phyloP scores from a whole-genome alignment of 176 grass and related monocot genomes.

The Poa pratensis region DNA sequence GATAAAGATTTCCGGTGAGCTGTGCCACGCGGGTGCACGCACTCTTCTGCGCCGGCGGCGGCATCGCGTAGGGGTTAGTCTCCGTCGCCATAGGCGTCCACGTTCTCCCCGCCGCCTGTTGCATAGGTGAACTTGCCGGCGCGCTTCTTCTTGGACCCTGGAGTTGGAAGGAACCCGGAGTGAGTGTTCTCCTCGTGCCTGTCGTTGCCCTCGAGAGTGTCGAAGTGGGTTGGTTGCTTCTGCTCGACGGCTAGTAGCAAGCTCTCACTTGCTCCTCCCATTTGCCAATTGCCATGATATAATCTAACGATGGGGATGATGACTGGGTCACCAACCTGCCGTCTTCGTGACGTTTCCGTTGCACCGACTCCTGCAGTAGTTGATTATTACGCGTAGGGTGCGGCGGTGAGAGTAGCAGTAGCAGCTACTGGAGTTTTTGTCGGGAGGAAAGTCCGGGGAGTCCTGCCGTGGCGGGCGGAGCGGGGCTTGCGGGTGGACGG shows the following conservation, averaged over 20 bases:
- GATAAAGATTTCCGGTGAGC: background rate
- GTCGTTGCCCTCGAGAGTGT: constrained; percentile 29
- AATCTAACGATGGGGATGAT: constrained; percentile 20
- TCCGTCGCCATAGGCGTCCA: constrained; percentile 45
- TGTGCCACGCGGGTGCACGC: background rate
- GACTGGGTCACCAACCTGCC: constrained; percentile 14
- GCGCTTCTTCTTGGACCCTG: background rate
- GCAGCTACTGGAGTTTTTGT: background rate
- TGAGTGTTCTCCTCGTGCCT: background rate
- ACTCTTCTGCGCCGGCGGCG: constrained; percentile 62
- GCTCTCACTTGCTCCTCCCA: background rate
- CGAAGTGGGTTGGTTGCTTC: background rate
- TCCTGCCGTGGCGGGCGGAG: constrained; percentile 26
- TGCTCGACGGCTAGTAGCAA: background rate
- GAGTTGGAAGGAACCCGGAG: background rate
- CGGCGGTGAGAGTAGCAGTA: background rate
- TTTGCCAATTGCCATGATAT: constrained; percentile 16
- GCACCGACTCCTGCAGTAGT: constrained; percentile 28
- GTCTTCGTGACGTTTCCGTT: constrained; percentile 30
- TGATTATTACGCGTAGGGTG: background rate
- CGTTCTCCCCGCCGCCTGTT: constrained; percentile 25
- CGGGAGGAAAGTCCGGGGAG: background rate
- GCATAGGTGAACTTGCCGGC: background rate
- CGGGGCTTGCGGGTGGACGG: background rate
- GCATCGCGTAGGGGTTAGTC: constrained; percentile 62